Base-by-base conservation (phyloP, 345 rosid species). In the Tarenaya hassleriana region DNA sequence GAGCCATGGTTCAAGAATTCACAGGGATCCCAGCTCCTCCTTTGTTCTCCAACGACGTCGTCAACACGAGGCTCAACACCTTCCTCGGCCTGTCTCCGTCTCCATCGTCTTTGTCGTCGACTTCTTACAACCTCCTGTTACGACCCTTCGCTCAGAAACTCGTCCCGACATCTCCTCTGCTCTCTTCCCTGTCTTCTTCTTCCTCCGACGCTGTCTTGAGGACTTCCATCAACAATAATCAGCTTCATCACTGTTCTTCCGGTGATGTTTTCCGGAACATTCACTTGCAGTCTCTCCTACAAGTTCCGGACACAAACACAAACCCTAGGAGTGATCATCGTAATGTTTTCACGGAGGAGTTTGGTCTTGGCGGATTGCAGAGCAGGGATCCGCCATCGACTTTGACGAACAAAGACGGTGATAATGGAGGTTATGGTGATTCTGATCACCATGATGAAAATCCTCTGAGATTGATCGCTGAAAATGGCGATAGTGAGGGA, bases 1-100 rank as follows among this genome's bases (percentile, higher is more conserved):
- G 95, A 66, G 94, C 95, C 44, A 91, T 91, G 96, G 98, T 91
- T 59, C 98, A 91, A 58, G 98, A 91, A 41, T 91, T 91, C 62
- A 91, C 98, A 10, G 98, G 96, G 8, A 91, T 91, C 47, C 98
- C 97, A 34, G 72, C 90, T 34, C 91, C 94, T 7, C 97, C 97
- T 20, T 2, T 72, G 72, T 48, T 79, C 84, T 20, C 66, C 69
- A 42, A 74, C 95, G 32, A 69, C 77, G 50, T 77, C 77, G 45
- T 74, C 75, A 61, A 72, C 47, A 61, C 61, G 61, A 73, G 97
- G 33, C 75, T 86, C 60, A 90, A 81, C 32, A 42, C 67, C 54
- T 77, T 86, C 34, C 80, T 83, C n/a, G 82, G 88, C 47, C 31
- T 60, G 20, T 19, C 76, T 33, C 70, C 95, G 21, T 32, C 72